Percentiles rank a stretch among this genome's conserved stretches.
Evolutionary conservation across 768 basidiomycete genomes (phyloP).

Genomic region (Antrodiella citrinella): DNA sequence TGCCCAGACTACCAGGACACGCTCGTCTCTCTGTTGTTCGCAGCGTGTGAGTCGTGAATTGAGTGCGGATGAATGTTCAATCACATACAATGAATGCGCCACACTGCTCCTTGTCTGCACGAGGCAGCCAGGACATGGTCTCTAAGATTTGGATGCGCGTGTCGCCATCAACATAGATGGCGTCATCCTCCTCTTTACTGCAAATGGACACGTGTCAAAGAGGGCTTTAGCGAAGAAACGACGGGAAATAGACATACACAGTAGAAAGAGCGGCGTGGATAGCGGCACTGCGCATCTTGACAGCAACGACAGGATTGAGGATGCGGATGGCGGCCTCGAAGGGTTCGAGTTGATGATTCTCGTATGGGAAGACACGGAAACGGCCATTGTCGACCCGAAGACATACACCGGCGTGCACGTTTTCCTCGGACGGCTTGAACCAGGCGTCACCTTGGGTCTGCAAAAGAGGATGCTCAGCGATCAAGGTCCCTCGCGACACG

Average conservation of each 20-base stretch:
- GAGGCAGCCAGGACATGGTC: conserved; percentile 54
- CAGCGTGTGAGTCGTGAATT: background rate
- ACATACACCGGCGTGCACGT: conserved; percentile 72
- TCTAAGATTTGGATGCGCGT: conserved; percentile 86
- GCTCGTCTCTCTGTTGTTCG: conserved; percentile 79
- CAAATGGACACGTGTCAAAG: background rate
- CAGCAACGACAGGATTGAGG: conserved; percentile 79
- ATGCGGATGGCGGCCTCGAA: conserved; percentile 73
- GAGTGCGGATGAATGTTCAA: background rate
- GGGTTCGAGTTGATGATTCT: conserved; percentile 70
- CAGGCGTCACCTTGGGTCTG: conserved; percentile 79
- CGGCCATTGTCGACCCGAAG: conserved; percentile 58
- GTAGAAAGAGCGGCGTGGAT: conserved; percentile 71
- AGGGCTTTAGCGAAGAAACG: background rate
- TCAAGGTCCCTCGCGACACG: background rate
- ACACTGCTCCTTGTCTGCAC: conserved; percentile 86
- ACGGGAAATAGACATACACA: conserved; percentile 40
- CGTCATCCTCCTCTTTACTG: conserved; percentile 51
- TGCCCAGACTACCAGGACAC: conserved; percentile 78
- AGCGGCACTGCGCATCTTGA: conserved; percentile 72
- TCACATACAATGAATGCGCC: conserved; percentile 77
- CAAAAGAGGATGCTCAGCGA: conserved; percentile 6
- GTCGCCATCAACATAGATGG: conserved; percentile 66
- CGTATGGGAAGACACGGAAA: conserved; percentile 81
- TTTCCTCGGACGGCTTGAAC: conserved; percentile 83